Percentiles rank a stretch among this genome's conserved stretches.
phyloP scores from a whole-genome alignment of 225 moss, liverwort and hornwort species.

The Straminergon stramineum region DNA sequence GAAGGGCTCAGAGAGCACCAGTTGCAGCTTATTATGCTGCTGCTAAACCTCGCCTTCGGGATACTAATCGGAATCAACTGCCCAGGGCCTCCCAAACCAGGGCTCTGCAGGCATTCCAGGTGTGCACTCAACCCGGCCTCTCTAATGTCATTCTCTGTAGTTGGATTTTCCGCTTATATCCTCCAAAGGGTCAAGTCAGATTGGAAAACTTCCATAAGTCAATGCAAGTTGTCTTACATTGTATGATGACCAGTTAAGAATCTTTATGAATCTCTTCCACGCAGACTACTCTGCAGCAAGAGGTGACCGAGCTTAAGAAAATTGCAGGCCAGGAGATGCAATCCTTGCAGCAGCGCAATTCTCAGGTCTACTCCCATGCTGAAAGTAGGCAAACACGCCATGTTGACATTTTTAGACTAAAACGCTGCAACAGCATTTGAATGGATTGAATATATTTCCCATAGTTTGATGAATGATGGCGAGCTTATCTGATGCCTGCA shows the following conservation, averaged over 20 bases:
- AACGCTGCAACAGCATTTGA: background rate
- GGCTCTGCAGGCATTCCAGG: constrained; percentile 43
- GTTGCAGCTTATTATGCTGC: background rate
- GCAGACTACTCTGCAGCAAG: constrained; percentile 39
- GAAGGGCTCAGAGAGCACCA: background rate
- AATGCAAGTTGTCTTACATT: background rate
- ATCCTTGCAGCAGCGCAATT: constrained; percentile 13
- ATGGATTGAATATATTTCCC: background rate
- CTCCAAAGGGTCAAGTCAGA: background rate
- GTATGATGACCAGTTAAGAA: background rate
- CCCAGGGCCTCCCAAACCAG: background rate
- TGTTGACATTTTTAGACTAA: background rate
- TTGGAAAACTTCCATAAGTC: background rate
- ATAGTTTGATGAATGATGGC: background rate
- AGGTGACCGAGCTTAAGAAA: constrained; percentile 28
- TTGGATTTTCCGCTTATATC: background rate
- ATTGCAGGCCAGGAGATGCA: constrained; percentile 25
- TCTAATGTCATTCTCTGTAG: background rate
- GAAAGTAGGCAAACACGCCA: background rate
- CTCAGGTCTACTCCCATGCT: constrained; percentile 17
- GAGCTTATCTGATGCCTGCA: constrained; percentile 9
- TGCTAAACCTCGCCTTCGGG: background rate
- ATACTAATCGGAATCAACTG: background rate
- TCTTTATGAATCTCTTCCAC: background rate
- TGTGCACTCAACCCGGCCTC: background rate